Evolutionary conservation across 352 stramenopile genomes (phyloP).

Genomic region (Elongisporangium undulatum): DNA sequence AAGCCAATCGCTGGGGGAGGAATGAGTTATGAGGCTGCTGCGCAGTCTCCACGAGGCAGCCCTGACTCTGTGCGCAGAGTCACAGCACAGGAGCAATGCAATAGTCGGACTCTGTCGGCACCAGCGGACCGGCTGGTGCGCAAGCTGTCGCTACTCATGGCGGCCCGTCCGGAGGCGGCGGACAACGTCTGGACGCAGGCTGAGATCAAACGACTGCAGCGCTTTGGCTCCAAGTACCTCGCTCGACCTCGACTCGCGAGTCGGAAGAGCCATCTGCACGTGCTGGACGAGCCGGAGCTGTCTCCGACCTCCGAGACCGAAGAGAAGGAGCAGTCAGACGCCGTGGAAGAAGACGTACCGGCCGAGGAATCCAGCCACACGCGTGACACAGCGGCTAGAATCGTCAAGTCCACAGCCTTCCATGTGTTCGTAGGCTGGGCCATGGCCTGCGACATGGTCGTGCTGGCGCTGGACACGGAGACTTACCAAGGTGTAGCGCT

Average conservation of each 20-base stretch:
- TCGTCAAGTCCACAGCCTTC: conserved; percentile 47
- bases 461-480: conserved; percentile 58
- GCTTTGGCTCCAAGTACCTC: conserved; percentile 37
- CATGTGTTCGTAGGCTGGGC: conserved; percentile 35
- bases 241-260: conserved; percentile 11
- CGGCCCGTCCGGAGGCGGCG: not conserved
- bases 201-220: conserved; percentile 34
- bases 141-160: not conserved
- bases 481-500: conserved; percentile 21
- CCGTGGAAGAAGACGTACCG: not conserved
- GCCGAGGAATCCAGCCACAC: not conserved
- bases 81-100: not conserved
- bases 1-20: not conserved
- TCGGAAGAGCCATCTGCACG: conserved; percentile 9
- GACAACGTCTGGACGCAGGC: conserved; percentile 13
- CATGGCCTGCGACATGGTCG: conserved; percentile 45
- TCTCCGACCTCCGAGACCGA: conserved; percentile 11
- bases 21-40: not conserved
- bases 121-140: not conserved
- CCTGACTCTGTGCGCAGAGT: not conserved
- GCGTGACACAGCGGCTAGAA: not conserved
- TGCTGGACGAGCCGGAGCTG: conserved; percentile 6
- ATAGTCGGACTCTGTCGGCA: not conserved
- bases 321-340: conserved; percentile 1
- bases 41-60: not conserved